Conservation (phyloP, 2,329 filamentous ascomycete species). For the Volutella citrinella region DNA sequence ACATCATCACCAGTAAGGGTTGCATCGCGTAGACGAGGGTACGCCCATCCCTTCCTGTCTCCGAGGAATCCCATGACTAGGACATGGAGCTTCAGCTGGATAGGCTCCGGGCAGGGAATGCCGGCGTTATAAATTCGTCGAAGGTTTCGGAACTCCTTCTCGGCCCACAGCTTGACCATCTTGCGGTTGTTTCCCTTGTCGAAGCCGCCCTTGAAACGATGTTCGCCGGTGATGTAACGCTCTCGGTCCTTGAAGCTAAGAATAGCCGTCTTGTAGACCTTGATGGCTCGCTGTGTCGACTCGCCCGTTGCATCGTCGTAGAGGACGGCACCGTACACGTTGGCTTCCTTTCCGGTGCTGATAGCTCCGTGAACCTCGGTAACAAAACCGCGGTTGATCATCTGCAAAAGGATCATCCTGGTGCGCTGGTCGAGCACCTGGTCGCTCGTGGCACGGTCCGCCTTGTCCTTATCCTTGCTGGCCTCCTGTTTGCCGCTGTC, state of each 20-base stretch:
- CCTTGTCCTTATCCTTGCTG: constrained; percentile 74
- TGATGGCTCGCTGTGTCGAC: constrained; percentile 79
- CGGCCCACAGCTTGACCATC: constrained; percentile 98
- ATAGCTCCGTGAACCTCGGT: constrained; percentile 93
- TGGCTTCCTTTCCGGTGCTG: constrained; percentile 96
- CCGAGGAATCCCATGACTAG: constrained; percentile 94
- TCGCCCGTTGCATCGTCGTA: constrained; percentile 52
- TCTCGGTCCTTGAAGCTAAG: constrained; percentile 97
- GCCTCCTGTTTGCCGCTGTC: constrained; percentile 57
- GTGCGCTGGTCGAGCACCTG: constrained; percentile 93
- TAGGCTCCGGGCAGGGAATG: constrained; percentile 86
- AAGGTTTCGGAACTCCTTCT: constrained; percentile 96
- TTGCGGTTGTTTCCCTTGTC: constrained; percentile 93
- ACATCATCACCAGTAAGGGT: constrained; percentile 65
- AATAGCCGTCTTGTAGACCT: constrained; percentile 98
- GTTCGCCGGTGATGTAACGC: constrained; percentile 92
- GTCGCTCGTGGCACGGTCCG: constrained; percentile 89
- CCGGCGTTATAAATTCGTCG: constrained; percentile 78
- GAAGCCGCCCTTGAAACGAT: constrained; percentile 84
- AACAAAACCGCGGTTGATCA: constrained; percentile 89
- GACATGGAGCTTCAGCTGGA: constrained; percentile 89
- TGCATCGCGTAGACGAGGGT: constrained; percentile 86
- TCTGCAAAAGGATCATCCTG: constrained; percentile 90
- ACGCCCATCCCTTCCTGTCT: constrained; percentile 80
- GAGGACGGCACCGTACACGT: constrained; percentile 88